Evolutionary conservation across 352 stramenopile species (phyloP).

Genomic region (Globisporangium orthogonon): DNA sequence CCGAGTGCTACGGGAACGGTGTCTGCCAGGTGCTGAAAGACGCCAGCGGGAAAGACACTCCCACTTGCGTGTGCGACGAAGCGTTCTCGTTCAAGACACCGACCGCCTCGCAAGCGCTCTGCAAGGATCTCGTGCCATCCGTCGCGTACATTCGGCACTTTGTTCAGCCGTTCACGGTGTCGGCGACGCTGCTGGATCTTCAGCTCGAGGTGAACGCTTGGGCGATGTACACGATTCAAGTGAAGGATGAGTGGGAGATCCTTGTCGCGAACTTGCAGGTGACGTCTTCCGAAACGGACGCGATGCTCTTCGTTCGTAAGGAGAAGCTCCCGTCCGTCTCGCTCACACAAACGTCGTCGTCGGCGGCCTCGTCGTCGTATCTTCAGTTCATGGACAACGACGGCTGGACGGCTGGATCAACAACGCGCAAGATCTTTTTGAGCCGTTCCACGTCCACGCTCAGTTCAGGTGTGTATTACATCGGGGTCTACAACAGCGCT

Average conservation of each 20-base stretch:
- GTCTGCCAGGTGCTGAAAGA: slow-evolving; percentile 31
- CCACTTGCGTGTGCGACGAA: slow-evolving; percentile 57
- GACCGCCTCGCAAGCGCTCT: slow-evolving; percentile 39
- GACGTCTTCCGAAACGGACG: slow-evolving; percentile 35
- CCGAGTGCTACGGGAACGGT: slow-evolving; percentile 73
- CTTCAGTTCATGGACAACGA: slow-evolving; percentile 48
- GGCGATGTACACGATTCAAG: slow-evolving; percentile 52
- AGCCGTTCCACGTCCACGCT: slow-evolving; percentile 54
- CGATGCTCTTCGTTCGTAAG: slow-evolving; percentile 70
- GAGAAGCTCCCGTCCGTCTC: slow-evolving; percentile 43
- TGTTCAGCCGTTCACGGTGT: slow-evolving; percentile 31
- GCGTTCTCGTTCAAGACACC: slow-evolving; percentile 49
- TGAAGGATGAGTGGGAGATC: slow-evolving; percentile 56
- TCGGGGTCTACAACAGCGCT: slow-evolving; percentile 64
- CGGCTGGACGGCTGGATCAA: slow-evolving; percentile 34
- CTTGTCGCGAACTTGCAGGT: slow-evolving; percentile 39
- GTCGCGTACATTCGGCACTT: slow-evolving; percentile 61
- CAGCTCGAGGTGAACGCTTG: slow-evolving; percentile 40
- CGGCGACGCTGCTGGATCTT: slow-evolving; percentile 29
- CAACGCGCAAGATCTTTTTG: slow-evolving; percentile 47
- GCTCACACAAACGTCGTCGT: slow-evolving; percentile 2
- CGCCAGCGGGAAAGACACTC: slow-evolving; percentile 15
- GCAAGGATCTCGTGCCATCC: slow-evolving; percentile 47
- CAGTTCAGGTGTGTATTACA: slow-evolving; percentile 67
- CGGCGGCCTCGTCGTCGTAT: slow-evolving; percentile 9